Evolutionary conservation across 83 land plant species (phyloP).

Genomic region (Diphasiastrum complanatum): DNA sequence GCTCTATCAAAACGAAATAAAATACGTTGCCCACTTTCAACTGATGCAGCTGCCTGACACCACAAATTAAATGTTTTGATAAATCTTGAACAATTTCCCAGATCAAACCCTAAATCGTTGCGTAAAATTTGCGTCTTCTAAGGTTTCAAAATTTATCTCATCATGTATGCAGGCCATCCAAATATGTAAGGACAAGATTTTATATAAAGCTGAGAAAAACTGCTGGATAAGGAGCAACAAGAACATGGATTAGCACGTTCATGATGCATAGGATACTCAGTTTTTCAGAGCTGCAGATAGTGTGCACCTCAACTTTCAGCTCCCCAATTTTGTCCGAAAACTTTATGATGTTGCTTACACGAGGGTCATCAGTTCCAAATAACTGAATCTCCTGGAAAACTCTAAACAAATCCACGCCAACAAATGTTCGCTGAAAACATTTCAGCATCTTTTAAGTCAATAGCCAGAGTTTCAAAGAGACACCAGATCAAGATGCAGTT

Average conservation of each 20-base stretch:
- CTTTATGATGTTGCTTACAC: conserved; percentile 76
- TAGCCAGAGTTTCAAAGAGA: too few species aligned
- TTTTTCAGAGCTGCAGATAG: neutral
- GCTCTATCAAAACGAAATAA: conserved; percentile 87
- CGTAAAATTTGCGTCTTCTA: too few species aligned
- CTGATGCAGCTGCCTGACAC: conserved; percentile 75
- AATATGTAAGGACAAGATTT: too few species aligned
- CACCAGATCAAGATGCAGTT: too few species aligned
- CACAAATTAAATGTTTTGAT: neutral
- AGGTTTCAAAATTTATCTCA: too few species aligned
- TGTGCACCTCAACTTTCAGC: conserved; percentile 87
- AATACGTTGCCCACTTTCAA: conserved; percentile 66
- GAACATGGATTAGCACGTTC: too few species aligned
- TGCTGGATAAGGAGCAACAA: too few species aligned
- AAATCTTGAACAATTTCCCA: neutral
- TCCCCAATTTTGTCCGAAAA: conserved; percentile 90
- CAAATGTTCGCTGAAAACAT: conserved; percentile 83
- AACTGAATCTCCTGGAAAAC: conserved; percentile 83
- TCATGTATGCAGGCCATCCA: neutral
- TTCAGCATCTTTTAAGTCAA: too few species aligned
- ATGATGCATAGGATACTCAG: too few species aligned
- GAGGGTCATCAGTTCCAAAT: conserved; percentile 55
- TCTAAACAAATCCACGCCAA: conserved; percentile 77
- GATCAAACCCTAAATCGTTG: too few species aligned
- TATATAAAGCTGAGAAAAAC: too few species aligned